Base-by-base conservation (phyloP, 345 rosid species). In the Eucalyptus curtisii region DNA sequence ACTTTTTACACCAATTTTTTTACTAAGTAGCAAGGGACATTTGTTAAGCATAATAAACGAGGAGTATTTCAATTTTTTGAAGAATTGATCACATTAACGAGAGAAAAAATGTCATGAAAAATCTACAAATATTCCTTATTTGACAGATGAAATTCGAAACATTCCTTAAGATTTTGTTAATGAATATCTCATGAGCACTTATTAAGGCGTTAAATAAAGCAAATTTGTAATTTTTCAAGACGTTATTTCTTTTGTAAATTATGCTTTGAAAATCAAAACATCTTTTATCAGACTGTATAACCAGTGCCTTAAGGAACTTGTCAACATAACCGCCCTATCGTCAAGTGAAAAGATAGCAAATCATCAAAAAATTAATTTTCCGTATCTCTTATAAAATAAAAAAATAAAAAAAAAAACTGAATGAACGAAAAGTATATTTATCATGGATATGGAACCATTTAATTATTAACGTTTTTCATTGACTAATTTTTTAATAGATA, bases 281-380 rank as follows among this genome's bases (percentile, higher is more conserved):
- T 64, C 19, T n/a, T 4, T 64, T 4, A 3, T n/a, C 3, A 1
- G 1, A 1, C 17, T 1, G 10, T 66, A n/a, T 7, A 66, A n/a
- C 22, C 0, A 2, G 1, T 66, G 79, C 20, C 76, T 31, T 2
- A 31, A 66, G 79, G 19, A n/a, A 66, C 20, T 66, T 1, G 20
- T 27, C 19, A 6, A 30, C 33, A 30, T 13, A 5, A 30, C 2
- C 5, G 3, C 1, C 2, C 68, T 12, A 12, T 6, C 1, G 0
- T 27, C 5, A 5, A 27, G n/a, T 6, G 66, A 59, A 59, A 27
- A 61, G 33, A 27, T 13, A 61, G 68, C 5, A 61, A 61, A 61
- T 61, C 59, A 53, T 53, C 20, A 53, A 53, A 20, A 22, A 53
- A 53, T 22, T 53, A 4, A 22, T 53, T 53, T 22, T 1, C 0